Percentiles rank a stretch among this genome's conserved stretches.
Conservation (phyloP, 1,284 basidiomycete genomes). For the Trichosporon inkin region DNA sequence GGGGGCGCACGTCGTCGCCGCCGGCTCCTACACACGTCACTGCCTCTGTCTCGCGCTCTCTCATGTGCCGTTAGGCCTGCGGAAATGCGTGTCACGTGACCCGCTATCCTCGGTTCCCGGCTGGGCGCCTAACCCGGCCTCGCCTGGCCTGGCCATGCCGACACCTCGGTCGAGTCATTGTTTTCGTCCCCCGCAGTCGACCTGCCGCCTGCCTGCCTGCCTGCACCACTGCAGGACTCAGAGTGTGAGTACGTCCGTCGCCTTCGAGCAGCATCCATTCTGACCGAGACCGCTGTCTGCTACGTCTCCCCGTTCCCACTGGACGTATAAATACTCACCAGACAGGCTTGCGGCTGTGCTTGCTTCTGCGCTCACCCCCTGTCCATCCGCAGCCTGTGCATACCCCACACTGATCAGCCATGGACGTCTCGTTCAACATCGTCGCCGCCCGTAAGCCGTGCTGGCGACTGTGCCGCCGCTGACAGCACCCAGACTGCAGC, state of each 20-base stretch:
- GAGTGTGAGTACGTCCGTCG: not conserved
- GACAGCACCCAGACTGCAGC: slow-evolving; percentile 38
- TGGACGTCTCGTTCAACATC: slow-evolving; percentile 49
- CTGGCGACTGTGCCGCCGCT: not conserved
- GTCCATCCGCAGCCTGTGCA: not conserved
- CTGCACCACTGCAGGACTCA: no score
- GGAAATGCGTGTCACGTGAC: not conserved
- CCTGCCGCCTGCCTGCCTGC: no score
- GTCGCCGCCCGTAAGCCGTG: slow-evolving; percentile 45
- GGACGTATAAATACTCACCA: not conserved
- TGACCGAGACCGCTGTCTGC: not conserved
- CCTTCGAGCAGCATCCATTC: slow-evolving; percentile 7
- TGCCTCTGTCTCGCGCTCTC: not conserved
- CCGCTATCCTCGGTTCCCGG: not conserved
- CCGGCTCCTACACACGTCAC: not conserved
- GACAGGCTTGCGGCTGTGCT: not conserved
- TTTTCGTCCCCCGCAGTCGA: not conserved
- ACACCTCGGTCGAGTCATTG: not conserved
- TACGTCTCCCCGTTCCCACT: not conserved
- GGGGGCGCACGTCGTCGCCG: no score
- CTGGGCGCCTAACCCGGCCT: not conserved
- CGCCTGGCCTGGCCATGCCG: not conserved
- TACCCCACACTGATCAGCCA: slow-evolving; percentile 18
- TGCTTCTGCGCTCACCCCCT: not conserved
- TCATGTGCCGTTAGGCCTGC: no score